Evolutionary conservation across 192 early-diverging fungal genomes (phyloP), one percentile per base, ranked within the genome.

Genomic region (Backusella tarrabulga): DNA sequence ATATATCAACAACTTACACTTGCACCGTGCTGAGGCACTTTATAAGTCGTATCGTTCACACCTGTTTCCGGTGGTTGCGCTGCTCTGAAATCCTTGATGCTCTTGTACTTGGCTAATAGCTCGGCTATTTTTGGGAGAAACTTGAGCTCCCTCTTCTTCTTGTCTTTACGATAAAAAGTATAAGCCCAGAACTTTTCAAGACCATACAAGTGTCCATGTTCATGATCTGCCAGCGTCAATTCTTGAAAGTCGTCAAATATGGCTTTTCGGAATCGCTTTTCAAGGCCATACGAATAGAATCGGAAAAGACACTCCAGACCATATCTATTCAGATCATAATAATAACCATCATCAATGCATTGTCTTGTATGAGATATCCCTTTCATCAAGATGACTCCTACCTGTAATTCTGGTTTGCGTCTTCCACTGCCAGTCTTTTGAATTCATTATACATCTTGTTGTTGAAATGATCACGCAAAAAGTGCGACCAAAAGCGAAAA

Each of bases 141-240:
- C 23, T 63, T 63, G 12, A 63, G 56, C 9, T 63, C 74, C 72
- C 82, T 86, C 68, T 89, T 90, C 36, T 83, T 84, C 80, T 93
- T 94, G 79, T 94, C 93, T 86, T 96, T 95, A 76, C 95, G 91
- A 84, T 95, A 97, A 81, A 87, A 90, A 68, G 96, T 83, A 80
- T 95, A 97, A 5, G 96, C 96, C 96, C 96, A 99, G 83, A 99
- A 95, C 84, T 99, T 97, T 75, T 97, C 96, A 67, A 97, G 83
- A 1, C 97, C 97, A 77, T 97, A 97, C 81, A 95, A 81, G 79
- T 92, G 85, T 56, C 90, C 89, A 73, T 89, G 89, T 66, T 89
- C 86, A 71, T 89, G 87, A 76, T 99, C 97, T 75, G 86, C 85
- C 74, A 92, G 86, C 3, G 94, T 93, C 78, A 95, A 78, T 4